Evolutionary conservation across 257 asterid species (phyloP), one percentile per base, ranked within the genome.

Genomic region (Solanum pennellii): DNA sequence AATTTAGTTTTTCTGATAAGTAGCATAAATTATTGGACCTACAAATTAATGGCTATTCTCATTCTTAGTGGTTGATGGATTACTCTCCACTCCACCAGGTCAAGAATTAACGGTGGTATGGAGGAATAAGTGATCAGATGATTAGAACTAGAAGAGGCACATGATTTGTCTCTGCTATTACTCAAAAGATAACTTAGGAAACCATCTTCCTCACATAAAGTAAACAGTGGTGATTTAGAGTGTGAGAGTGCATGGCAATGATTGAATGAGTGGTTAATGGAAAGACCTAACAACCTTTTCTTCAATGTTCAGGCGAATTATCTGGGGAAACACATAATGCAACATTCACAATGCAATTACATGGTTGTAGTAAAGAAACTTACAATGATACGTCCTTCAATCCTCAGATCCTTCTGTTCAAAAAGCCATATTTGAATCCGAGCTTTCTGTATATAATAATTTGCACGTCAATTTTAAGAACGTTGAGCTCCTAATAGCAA

Each of bases 401-500:
- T 93, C 87, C 94, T 88, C 89, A 88, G 86, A 93, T 93, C 95
- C 89, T 93, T 93, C 93, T 93, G 94, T 93, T 93, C 95, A 65
- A 93, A 93, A 86, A 93, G 94, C 94, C 95, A 93, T 86, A 93
- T 93, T 91, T 93, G 94, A 89, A 93, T 93, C 84, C 95, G 95
- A 75, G 94, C 91, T 85, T 93, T 93, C 87, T 84, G 87, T 31
- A 60, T 52, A 6, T 52, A 65, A 7, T 33, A 62, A 83, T 35
- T 82, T 33, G 56, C 31, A n/a, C 39, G 29, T 59, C 66, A 14
- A 60, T 60, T 56, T n/a, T 37, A 56, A 20, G 25, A 79, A 45
- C 41, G 25, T 10, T 80, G 69, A 80, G 20, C 11, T 18, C 18
- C 25, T 66, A 41, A 66, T 29, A 21, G 62, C 10, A 6, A 52